Base-by-base conservation (phyloP, 345 rosid species). In the Salix exigua region DNA sequence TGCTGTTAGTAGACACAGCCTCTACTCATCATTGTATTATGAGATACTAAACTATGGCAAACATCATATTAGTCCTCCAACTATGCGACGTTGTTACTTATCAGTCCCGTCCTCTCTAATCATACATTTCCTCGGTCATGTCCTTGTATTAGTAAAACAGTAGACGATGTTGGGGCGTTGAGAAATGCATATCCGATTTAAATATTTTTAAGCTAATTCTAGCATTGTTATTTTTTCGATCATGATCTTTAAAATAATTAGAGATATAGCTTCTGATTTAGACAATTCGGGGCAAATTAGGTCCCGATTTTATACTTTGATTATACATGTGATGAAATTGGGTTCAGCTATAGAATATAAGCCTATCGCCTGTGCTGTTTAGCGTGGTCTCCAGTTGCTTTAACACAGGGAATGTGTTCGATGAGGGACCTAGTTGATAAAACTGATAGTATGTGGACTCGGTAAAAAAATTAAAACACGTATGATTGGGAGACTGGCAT, bases 1-100 rank as follows among this genome's bases (percentile, higher is more conserved):
- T 73, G 84, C 78, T 77, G 81, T 65, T 63, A 81, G 75, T 68
- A 79, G 78, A 73, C 64, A 73, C 64, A 50, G 2, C 4, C 44
- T 23, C 31, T 42, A 3, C 64, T 61, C 62, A 25, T 35, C 40
- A 73, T 17, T 40, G 68, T 62, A 62, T 26, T 60, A 58, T n/a
- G 62, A 9, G 46, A n/a, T 38, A 26, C 25, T 73, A n/a, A 23
- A 44, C 50, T 44, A 12, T 13, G 50, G 50, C 17, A 9, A 58
- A 58, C 28, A 26, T 58, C 62, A 58, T 58, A 58, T 58, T 12
- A 10, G 28, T 58, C 25, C 62, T n/a, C 62, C 12, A 58, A 23
- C 62, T 58, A 58, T n/a, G 1, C 4, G 0, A 21, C 25, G 21
- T 10, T 58, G 10, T 23, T 4, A 11, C 28, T n/a, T 3, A 11